These are phyloP conservation scores for Cytospora piceicola DNA, from an alignment of 2,329 filamentous ascomycete species.

Conservation along the genomic window DNA sequence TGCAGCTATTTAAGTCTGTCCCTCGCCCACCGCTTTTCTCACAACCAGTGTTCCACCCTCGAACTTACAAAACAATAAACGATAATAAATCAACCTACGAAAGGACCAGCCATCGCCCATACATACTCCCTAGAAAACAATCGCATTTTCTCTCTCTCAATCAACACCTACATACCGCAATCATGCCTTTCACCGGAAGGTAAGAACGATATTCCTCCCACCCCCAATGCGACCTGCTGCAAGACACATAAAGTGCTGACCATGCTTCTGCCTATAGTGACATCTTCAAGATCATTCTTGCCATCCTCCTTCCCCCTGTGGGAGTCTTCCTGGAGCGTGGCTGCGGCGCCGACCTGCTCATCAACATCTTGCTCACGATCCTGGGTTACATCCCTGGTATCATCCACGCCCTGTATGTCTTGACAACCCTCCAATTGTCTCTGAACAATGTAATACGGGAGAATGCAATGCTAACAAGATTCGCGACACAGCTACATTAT, in stretches of 20 bases:
- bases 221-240: not conserved
- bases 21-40: conserved; percentile 18
- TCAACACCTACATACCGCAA: conserved; percentile 37
- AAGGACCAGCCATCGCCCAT: conserved; percentile 12
- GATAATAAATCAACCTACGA: not conserved
- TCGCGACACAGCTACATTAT: conserved; percentile 69
- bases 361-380: conserved; percentile 89
- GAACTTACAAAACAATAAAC: conserved; percentile 12
- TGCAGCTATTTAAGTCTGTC: conserved; percentile 24
- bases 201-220: conserved; percentile 41
- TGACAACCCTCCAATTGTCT: not conserved
- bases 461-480: conserved; percentile 39
- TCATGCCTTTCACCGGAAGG: conserved; percentile 64
- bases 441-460: not conserved
- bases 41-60: not conserved
- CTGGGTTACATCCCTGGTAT: conserved; percentile 76
- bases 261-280: conserved; percentile 42
- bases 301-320: conserved; percentile 85
- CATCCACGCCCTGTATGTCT: conserved; percentile 77
- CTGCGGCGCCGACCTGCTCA: conserved; percentile 83
- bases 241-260: not conserved
- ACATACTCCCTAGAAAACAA: conserved; percentile 9
- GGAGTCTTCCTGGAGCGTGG: conserved; percentile 95
- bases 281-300: conserved; percentile 76
- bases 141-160: not conserved